phyloP scores from a whole-genome alignment of 2,329 filamentous ascomycete species.

The Nothophaeocryptopus gaeumannii region DNA sequence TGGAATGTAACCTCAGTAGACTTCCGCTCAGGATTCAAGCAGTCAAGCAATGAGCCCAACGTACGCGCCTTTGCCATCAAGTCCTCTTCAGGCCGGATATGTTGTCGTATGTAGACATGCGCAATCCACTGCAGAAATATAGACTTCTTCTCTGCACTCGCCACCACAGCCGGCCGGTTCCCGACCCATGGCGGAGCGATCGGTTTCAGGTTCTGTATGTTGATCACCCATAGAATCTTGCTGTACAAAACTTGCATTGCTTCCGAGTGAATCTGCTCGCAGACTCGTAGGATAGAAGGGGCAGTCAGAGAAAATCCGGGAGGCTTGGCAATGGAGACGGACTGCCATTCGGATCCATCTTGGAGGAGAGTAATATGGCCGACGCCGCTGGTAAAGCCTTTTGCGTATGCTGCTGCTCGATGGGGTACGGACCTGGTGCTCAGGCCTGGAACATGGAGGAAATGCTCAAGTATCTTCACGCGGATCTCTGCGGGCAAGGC shows the following conservation, averaged over 20 bases:
- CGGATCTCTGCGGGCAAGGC: slow-evolving; percentile 9
- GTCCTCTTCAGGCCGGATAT: slow-evolving; percentile 14
- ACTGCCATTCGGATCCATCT: slow-evolving; percentile 9
- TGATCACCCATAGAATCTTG: slow-evolving; percentile 17
- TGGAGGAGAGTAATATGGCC: slow-evolving; percentile 8
- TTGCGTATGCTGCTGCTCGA: slow-evolving; percentile 3
- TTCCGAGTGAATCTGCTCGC: slow-evolving; percentile 12
- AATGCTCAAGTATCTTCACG: slow-evolving; percentile 7
- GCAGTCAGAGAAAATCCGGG: slow-evolving; percentile 6
- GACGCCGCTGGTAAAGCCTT: slow-evolving; percentile 6
- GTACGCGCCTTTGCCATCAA: slow-evolving; percentile 12
- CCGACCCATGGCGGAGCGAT: slow-evolving; percentile 3
- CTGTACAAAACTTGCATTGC: slow-evolving; percentile 11
- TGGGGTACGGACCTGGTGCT: slow-evolving; percentile 1
- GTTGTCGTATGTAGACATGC: slow-evolving; percentile 14
- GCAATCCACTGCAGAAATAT: slow-evolving; percentile 14
- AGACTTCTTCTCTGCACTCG: slow-evolving; percentile 1
- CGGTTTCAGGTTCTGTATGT: slow-evolving; percentile 6
- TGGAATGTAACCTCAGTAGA: slow-evolving; percentile 9
- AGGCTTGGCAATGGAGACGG: slow-evolving; percentile 12
- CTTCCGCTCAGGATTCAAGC: slow-evolving; percentile 11
- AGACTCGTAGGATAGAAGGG: slow-evolving; percentile 12
- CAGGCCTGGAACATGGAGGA: slow-evolving; percentile 2
- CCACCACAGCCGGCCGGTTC: not conserved
- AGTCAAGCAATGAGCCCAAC: slow-evolving; percentile 6